Evolutionary conservation across 139 green algal species (phyloP).

Genomic region (Haematococcus lacustris): DNA sequence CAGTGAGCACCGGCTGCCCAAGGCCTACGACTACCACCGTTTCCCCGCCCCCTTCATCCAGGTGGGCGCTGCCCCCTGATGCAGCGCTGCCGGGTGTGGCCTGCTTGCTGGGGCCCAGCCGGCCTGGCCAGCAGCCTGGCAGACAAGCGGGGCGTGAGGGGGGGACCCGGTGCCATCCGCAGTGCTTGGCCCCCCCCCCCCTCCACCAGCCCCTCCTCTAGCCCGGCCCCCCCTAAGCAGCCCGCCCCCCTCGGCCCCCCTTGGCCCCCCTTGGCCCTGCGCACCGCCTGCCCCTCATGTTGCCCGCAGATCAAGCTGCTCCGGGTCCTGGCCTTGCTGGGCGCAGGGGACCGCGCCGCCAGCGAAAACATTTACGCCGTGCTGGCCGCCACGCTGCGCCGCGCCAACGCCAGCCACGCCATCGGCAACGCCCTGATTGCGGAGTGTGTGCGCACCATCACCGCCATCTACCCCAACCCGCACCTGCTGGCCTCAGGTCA

Average conservation of each 20-base stretch:
- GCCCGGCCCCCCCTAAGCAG: too few species aligned
- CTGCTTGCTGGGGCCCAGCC: too few species aligned
- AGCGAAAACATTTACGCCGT: conserved; percentile 85
- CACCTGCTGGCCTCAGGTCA: conserved; percentile 66
- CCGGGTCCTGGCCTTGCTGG: conserved; percentile 79
- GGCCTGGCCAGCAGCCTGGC: too few species aligned
- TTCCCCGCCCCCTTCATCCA: conserved; percentile 96
- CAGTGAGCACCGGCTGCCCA: conserved; percentile 79
- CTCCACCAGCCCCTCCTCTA: too few species aligned
- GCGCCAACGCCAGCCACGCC: conserved; percentile 46
- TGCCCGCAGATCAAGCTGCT: conserved; percentile 83
- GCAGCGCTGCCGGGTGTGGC: too few species aligned
- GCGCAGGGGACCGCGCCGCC: conserved; percentile 60
- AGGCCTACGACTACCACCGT: conserved; percentile 90
- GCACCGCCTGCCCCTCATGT: too few species aligned
- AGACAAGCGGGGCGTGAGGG: too few species aligned
- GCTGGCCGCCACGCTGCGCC: conserved; percentile 44
- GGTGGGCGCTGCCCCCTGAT: too few species aligned
- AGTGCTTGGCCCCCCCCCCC: too few species aligned
- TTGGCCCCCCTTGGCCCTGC: too few species aligned
- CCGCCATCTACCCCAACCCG: conserved; percentile 82
- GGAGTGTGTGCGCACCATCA: conserved; percentile 82
- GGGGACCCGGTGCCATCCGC: too few species aligned
- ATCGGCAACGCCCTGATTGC: conserved; percentile 88
- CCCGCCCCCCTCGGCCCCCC: too few species aligned